Base-by-base conservation (phyloP, 257 asterid genomes). In the Solanum ossicruentum region DNA sequence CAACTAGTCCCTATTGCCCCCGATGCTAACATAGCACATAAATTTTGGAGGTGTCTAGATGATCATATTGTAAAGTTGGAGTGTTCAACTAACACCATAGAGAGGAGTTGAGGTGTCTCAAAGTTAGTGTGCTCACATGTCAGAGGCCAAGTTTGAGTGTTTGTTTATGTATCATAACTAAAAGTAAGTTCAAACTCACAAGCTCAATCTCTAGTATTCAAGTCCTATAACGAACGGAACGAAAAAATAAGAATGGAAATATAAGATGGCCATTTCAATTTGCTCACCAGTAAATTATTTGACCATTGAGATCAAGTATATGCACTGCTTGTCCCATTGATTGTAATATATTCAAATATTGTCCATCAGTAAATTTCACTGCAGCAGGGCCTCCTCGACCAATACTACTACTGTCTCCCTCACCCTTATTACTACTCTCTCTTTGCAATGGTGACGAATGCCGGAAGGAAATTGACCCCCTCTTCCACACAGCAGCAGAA, bases 241-340 rank as follows among this genome's bases (percentile, higher is more conserved):
- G 45, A 23, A 75, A 47, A 49, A 13, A 5, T 5, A 15, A 9
- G 26, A 26, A 2, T 47, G 18, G 54, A 78, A 78, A 15, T 47
- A 78, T 3, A 1, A 23, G 49, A 78, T 26, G 49, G 52, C 4
- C 49, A 52, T 52, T 78, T 78, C 26, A 78, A 78, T 52, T 28
- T 28, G 92, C 98, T 91, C 85, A 94, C 99, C 99, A 96, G 92
- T 96, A 96, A 88, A 93, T 90, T 55, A 96, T 90, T 58, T 92
- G 93, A 84, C 88, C 55, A 87, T 89, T 70, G 32, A 85, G 90
- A 91, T 93, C 98, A 88, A 87, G 86, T 87, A 93, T 93, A 86
- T 96, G 98, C 89, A 94, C 94, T 0, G 98, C 77, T 80, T 94
- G 98, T 51, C 95, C 98, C 97, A 96, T 93, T 51, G 98, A 93